Percentiles rank a stretch among this genome's conserved stretches.
These are phyloP conservation scores for Diaporthe sp. DNA, from an alignment of 2,329 filamentous ascomycete genomes.

Conservation along the genomic window DNA sequence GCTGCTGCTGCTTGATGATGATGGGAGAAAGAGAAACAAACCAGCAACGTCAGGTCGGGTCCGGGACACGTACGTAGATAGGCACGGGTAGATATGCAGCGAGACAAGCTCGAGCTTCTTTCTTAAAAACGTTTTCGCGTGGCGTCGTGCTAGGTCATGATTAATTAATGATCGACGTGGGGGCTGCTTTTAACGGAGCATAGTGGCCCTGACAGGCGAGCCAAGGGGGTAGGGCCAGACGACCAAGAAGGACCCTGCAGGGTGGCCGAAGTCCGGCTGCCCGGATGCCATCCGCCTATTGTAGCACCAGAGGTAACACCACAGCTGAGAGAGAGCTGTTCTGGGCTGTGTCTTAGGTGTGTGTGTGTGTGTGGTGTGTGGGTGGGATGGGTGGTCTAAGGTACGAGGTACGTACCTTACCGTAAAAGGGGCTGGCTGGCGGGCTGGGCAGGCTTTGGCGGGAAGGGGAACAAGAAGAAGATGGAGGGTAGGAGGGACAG, in stretches of 20 bases:
- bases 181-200: slow-evolving; percentile 30
- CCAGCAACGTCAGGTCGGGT: slow-evolving; percentile 1
- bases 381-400: no score
- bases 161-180: slow-evolving; percentile 34
- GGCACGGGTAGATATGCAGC: background rate
- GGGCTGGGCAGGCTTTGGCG: background rate
- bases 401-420: background rate
- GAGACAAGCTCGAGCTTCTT: slow-evolving; percentile 14
- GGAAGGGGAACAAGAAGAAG: no score
- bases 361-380: background rate
- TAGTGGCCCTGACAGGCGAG: slow-evolving; percentile 23
- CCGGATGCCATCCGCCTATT: slow-evolving; percentile 12
- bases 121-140: slow-evolving; percentile 31
- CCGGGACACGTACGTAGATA: background rate
- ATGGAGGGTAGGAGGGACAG: background rate
- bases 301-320: background rate
- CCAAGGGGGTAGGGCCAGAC: background rate
- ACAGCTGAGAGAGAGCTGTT: background rate
- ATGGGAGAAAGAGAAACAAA: background rate
- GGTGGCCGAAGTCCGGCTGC: slow-evolving; percentile 19
- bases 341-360: background rate
- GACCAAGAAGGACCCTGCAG: background rate
- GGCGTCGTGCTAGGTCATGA: slow-evolving; percentile 32
- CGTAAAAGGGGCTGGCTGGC: background rate
- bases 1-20: background rate